These are phyloP conservation scores for Amanita rubescens DNA, from an alignment of 768 basidiomycete genomes.

Conservation along the genomic window DNA sequence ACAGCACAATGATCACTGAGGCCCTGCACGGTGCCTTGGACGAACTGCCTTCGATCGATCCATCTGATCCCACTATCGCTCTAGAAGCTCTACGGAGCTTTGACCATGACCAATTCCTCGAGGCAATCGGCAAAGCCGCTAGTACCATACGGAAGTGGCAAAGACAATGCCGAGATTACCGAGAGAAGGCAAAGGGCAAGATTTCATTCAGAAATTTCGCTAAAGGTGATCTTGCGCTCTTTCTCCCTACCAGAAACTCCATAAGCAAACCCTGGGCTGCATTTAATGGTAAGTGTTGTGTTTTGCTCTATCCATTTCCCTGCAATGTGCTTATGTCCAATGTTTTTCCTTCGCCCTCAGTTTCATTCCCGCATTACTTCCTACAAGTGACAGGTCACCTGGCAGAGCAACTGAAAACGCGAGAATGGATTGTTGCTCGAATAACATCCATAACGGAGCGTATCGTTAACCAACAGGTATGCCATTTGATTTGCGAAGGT, in stretches of 20 bases:
- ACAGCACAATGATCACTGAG: conserved; percentile 41
- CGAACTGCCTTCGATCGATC: conserved; percentile 73
- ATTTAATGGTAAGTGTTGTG: conserved; percentile 71
- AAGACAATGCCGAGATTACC: conserved; percentile 93
- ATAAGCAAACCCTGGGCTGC: conserved; percentile 96
- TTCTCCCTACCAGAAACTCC: conserved; percentile 92
- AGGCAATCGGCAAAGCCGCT: conserved; percentile 74
- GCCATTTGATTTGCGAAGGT: conserved; percentile 14
- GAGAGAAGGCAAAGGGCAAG: conserved; percentile 93
- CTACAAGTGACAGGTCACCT: conserved; percentile 81
- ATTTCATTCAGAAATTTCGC: conserved; percentile 94
- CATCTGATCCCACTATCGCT: conserved; percentile 63
- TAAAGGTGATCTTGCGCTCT: conserved; percentile 92
- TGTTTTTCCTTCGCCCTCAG: conserved; percentile 29
- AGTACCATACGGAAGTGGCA: conserved; percentile 93
- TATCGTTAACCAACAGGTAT: conserved; percentile 72
- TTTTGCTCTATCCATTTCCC: not conserved
- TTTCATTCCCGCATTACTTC: conserved; percentile 97
- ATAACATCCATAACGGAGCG: conserved; percentile 85
- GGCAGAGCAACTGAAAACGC: conserved; percentile 80
- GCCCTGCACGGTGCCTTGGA: conserved; percentile 21
- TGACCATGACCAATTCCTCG: conserved; percentile 81
- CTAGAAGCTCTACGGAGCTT: conserved; percentile 65
- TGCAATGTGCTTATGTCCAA: not conserved
- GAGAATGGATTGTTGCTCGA: conserved; percentile 94